phyloP scores from a whole-genome alignment of 2,329 filamentous ascomycete genomes.

The Rutstroemia sydowiana region DNA sequence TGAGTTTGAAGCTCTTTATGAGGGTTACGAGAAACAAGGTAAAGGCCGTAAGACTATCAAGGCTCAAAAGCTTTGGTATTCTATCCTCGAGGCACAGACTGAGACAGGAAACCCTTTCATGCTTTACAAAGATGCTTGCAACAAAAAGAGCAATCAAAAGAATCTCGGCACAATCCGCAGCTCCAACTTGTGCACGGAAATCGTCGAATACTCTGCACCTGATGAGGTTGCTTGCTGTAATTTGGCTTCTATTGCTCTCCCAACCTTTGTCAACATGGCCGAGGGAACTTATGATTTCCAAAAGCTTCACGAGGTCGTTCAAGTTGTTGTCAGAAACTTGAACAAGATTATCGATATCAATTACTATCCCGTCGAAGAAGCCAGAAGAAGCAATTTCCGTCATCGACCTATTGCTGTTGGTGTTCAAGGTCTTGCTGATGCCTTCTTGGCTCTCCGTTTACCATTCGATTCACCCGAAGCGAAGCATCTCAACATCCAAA shows the following conservation, averaged over 20 bases:
- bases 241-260: slow-evolving; percentile 86
- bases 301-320: slow-evolving; percentile 90
- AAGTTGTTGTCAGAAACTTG: slow-evolving; percentile 88
- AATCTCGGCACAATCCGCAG: slow-evolving; percentile 97
- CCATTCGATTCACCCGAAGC: slow-evolving; percentile 96
- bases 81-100: slow-evolving; percentile 94
- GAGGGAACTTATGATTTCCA: slow-evolving; percentile 87
- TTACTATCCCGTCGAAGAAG: slow-evolving; percentile 94
- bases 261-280: slow-evolving; percentile 81
- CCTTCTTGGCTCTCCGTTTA: slow-evolving; percentile 92
- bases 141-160: slow-evolving; percentile 99
- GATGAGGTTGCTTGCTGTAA: slow-evolving; percentile 99
- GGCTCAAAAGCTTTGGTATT: slow-evolving; percentile 99
- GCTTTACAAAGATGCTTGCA: slow-evolving; percentile 98
- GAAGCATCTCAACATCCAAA: slow-evolving; percentile 89
- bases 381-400: slow-evolving; percentile 91
- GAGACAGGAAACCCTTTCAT: slow-evolving; percentile 99
- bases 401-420: slow-evolving; percentile 93
- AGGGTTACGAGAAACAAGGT: slow-evolving; percentile 82
- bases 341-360: slow-evolving; percentile 99
- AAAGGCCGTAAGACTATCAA: slow-evolving; percentile 86
- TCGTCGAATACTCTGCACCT: slow-evolving; percentile 92
- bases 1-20: slow-evolving; percentile 91
- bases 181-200: slow-evolving; percentile 98
- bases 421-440: slow-evolving; percentile 95